Evolutionary conservation across 352 stramenopile species (phyloP).

Genomic region (Thalassiosira mediterranea): DNA sequence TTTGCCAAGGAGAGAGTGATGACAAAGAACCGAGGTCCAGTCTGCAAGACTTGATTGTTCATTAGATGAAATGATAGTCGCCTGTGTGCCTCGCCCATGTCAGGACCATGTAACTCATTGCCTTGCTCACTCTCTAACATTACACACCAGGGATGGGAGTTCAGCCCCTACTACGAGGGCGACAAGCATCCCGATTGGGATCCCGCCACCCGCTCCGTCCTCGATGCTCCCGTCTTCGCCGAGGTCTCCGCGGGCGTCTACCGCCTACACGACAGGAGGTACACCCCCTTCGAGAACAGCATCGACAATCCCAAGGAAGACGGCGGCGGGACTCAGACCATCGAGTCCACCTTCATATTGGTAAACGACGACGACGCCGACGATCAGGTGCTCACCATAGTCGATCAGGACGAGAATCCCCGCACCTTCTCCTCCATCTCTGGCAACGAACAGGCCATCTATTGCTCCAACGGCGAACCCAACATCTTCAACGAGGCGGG

Average conservation of each 20-base stretch:
- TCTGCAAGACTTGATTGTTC: no score
- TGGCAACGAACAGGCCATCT: constrained; percentile 43
- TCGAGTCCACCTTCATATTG: constrained; percentile 17
- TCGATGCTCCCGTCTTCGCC: constrained; percentile 37
- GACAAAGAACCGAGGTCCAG: no score
- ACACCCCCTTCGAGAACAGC: constrained; percentile 47
- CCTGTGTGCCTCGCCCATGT: no score
- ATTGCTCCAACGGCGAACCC: constrained; percentile 37
- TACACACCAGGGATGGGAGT: constrained; percentile 22
- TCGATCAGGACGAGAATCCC: constrained; percentile 46
- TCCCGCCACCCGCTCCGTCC: neutral
- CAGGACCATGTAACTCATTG: no score
- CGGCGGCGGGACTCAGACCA: constrained; percentile 33
- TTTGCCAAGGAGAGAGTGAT: no score
- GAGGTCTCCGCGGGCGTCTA: constrained; percentile 19
- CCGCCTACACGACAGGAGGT: constrained; percentile 41
- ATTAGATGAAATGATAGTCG: no score
- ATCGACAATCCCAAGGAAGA: constrained; percentile 46
- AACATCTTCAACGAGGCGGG: constrained; percentile 52
- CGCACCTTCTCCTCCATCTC: constrained; percentile 14
- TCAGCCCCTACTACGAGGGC: constrained; percentile 36
- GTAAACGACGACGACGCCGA: constrained; percentile 19
- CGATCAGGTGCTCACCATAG: constrained; percentile 8
- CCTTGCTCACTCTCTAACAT: no score
- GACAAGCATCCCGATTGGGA: constrained; percentile 37